These are phyloP conservation scores for Jamesozyma lodderae DNA, from an alignment of 805 yeast species.

Conservation along the genomic window DNA sequence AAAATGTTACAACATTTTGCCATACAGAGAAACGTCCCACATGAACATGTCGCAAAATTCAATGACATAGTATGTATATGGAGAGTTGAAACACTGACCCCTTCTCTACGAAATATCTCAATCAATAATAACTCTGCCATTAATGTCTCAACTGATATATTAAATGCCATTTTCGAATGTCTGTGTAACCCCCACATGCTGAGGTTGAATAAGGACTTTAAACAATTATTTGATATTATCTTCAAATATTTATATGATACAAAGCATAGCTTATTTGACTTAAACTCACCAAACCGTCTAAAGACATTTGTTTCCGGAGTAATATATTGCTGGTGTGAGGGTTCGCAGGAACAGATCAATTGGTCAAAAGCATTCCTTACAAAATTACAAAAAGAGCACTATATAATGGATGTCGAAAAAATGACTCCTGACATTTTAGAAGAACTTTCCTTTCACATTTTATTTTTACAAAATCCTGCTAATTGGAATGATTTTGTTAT, in stretches of 20 bases:
- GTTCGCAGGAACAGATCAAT: constrained; percentile 34
- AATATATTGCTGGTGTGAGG: constrained; percentile 48
- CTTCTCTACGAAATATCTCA: constrained; percentile 19
- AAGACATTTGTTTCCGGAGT: constrained; percentile 39
- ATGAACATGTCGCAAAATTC: constrained; percentile 33
- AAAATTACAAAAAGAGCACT: constrained; percentile 11
- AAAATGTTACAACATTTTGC: constrained; percentile 44
- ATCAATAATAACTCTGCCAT: constrained; percentile 15
- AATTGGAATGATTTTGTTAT: constrained; percentile 33
- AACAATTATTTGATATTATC: constrained; percentile 31
- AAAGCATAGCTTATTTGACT: constrained; percentile 23
- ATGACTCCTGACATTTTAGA: constrained; percentile 38
- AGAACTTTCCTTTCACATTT: constrained; percentile 46
- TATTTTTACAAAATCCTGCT: constrained; percentile 44
- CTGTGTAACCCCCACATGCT: constrained; percentile 44
- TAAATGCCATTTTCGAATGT: constrained; percentile 37
- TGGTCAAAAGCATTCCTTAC: constrained; percentile 40
- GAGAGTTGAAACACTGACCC: constrained; percentile 26
- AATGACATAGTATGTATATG: constrained; percentile 30
- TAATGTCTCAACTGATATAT: constrained; percentile 17
- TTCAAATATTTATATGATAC: constrained; percentile 26
- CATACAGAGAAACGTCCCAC: constrained; percentile 39
- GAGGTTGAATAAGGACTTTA: constrained; percentile 32
- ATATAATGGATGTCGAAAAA: constrained; percentile 11
- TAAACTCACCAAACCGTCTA: constrained; percentile 8